phyloP scores from a whole-genome alignment of 2,329 filamentous ascomycete species.

The Xylaria sp. region DNA sequence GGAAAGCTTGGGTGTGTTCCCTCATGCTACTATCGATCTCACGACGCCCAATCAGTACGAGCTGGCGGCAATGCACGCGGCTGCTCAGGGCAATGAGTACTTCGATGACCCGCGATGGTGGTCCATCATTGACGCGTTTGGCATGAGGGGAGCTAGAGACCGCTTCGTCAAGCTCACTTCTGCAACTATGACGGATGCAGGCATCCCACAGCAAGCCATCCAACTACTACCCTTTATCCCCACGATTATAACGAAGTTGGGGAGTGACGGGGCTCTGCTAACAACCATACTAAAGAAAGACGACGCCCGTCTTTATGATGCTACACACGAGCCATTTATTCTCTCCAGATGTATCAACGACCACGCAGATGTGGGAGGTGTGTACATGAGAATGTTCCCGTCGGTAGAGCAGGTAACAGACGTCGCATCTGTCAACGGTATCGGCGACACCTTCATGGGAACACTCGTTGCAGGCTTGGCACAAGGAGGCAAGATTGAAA shows the following conservation, averaged over 20 bases:
- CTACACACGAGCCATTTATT: slow-evolving; percentile 74
- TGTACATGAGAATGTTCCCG: slow-evolving; percentile 83
- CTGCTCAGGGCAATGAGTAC: slow-evolving; percentile 72
- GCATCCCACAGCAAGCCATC: slow-evolving; percentile 83
- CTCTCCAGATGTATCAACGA: slow-evolving; percentile 69
- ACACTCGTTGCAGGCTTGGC: slow-evolving; percentile 83
- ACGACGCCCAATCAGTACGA: slow-evolving; percentile 87
- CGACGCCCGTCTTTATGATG: slow-evolving; percentile 73
- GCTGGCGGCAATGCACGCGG: slow-evolving; percentile 78
- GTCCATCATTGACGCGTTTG: slow-evolving; percentile 78
- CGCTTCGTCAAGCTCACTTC: slow-evolving; percentile 76
- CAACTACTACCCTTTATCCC: slow-evolving; percentile 91
- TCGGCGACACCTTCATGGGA: slow-evolving; percentile 91
- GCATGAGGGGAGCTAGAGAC: slow-evolving; percentile 78
- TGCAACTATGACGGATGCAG: slow-evolving; percentile 75
- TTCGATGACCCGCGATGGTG: slow-evolving; percentile 82
- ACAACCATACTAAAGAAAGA: slow-evolving; percentile 74
- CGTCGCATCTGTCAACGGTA: slow-evolving; percentile 90
- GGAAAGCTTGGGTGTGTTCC: slow-evolving; percentile 64
- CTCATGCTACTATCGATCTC: slow-evolving; percentile 72
- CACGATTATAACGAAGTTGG: slow-evolving; percentile 85
- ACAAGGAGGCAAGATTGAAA: slow-evolving; percentile 63
- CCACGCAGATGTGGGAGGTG: slow-evolving; percentile 70
- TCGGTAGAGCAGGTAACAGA: slow-evolving; percentile 73
- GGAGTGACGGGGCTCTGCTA: slow-evolving; percentile 77